Conservation (phyloP, 2,329 filamentous ascomycete species). For the Capronia americana region DNA sequence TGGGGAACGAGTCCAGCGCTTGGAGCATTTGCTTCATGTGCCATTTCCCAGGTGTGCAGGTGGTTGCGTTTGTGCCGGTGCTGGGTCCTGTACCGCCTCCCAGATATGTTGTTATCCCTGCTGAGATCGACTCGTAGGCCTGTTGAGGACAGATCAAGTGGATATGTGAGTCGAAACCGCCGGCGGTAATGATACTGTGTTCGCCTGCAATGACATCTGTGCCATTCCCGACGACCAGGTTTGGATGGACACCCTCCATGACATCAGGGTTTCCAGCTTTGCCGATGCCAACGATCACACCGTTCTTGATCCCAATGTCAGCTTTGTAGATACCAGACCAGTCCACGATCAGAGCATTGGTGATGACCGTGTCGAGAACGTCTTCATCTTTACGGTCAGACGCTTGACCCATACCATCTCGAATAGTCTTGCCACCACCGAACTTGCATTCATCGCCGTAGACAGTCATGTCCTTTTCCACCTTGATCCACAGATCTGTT, state of each 20-base stretch:
- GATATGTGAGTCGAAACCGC: conserved; percentile 87
- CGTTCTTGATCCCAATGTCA: conserved; percentile 90
- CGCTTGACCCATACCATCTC: conserved; percentile 95
- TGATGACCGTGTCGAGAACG: conserved; percentile 82
- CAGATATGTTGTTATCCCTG: conserved; percentile 87
- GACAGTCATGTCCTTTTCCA: conserved; percentile 81
- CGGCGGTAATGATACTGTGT: conserved; percentile 87
- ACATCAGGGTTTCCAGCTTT: conserved; percentile 98
- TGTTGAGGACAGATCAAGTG: conserved; percentile 97
- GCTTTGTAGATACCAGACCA: conserved; percentile 95
- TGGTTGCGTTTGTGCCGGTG: conserved; percentile 88
- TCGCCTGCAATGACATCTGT: conserved; percentile 94
- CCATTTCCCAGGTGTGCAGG: conserved; percentile 84
- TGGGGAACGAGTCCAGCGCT: conserved; percentile 77
- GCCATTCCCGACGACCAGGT: conserved; percentile 82
- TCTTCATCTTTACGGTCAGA: conserved; percentile 75
- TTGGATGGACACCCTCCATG: conserved; percentile 82
- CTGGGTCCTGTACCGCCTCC: conserved; percentile 93
- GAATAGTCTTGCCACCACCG: conserved; percentile 89
- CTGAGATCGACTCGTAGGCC: conserved; percentile 78
- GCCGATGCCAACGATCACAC: conserved; percentile 84
- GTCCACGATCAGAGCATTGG: conserved; percentile 88
- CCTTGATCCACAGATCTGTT: conserved; percentile 87
- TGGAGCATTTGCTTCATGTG: conserved; percentile 90
- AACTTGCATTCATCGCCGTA: conserved; percentile 97